These are phyloP conservation scores for Curvularia eragrostidis DNA, from an alignment of 2,329 filamentous ascomycete species.

Conservation along the genomic window DNA sequence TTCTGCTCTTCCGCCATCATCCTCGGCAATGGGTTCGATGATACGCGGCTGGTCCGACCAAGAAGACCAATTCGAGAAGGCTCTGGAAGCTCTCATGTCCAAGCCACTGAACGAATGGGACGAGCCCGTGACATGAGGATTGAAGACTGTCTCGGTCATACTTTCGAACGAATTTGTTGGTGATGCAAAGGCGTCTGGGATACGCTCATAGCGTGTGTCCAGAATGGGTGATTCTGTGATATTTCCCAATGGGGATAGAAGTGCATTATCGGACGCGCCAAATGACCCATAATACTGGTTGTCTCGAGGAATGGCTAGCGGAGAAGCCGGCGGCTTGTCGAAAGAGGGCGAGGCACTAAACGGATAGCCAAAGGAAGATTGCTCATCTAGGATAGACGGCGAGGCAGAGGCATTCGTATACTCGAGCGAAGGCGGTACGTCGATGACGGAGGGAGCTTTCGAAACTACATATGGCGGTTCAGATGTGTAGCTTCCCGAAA, in stretches of 20 bases:
- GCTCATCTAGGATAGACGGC: constrained; percentile 37
- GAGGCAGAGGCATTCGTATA: constrained; percentile 36
- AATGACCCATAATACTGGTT: constrained; percentile 31
- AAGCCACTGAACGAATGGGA: constrained; percentile 38
- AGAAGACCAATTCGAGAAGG: constrained; percentile 37
- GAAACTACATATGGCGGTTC: constrained; percentile 34
- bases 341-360: constrained; percentile 37
- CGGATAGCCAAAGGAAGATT: constrained; percentile 32
- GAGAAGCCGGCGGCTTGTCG: constrained; percentile 38
- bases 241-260: constrained; percentile 24
- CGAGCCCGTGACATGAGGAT: constrained; percentile 39
- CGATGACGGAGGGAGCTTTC: constrained; percentile 33
- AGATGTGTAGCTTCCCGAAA: constrained; percentile 30
- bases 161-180: constrained; percentile 30
- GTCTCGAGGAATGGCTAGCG: constrained; percentile 28
- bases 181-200: constrained; percentile 27
- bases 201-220: constrained; percentile 33
- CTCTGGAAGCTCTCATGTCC: constrained; percentile 41
- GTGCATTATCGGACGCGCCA: constrained; percentile 30
- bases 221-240: constrained; percentile 31
- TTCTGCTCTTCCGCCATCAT: constrained; percentile 29
- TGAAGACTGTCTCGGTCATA: constrained; percentile 34
- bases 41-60: constrained; percentile 40
- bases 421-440: constrained; percentile 36
- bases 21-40: constrained; percentile 40